A percentile compares a stretch with the other conserved stretches of the same genome.
phyloP scores from a whole-genome alignment of 306 rosid species.

The Vigna mungo region DNA sequence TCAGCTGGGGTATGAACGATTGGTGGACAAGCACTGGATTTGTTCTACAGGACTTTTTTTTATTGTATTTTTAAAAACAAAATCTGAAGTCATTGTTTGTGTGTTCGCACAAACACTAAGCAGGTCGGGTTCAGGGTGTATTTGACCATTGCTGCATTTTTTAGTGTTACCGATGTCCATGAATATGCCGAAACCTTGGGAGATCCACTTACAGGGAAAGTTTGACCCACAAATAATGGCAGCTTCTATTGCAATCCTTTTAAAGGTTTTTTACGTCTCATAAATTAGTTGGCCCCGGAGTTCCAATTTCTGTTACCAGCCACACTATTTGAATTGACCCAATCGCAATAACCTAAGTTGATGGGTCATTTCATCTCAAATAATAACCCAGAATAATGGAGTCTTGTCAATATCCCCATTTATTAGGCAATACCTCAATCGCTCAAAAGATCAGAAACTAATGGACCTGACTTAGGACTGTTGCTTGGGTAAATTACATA shows the following conservation, averaged over 20 bases:
- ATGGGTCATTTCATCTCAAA: constrained; percentile 58
- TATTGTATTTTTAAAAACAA: not conserved
- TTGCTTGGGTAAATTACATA: not conserved
- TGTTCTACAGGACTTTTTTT: not conserved
- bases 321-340: constrained; percentile 50
- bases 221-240: constrained; percentile 47
- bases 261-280: constrained; percentile 37
- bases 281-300: constrained; percentile 60
- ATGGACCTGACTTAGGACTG: constrained; percentile 37
- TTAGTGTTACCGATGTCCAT: not conserved
- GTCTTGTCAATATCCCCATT: constrained; percentile 69
- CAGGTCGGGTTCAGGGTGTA: constrained; percentile 31
- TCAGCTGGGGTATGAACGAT: constrained; percentile 3
- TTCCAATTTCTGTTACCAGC: constrained; percentile 54
- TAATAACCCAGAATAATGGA: constrained; percentile 52
- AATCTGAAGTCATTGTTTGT: constrained; percentile 10
- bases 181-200: not conserved
- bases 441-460: constrained; percentile 48
- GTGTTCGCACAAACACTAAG: constrained; percentile 19
- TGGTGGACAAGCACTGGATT: not conserved
- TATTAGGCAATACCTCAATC: constrained; percentile 45
- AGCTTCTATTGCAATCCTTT: constrained; percentile 26
- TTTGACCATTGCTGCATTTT: constrained; percentile 22
- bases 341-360: constrained; percentile 51
- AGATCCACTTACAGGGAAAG: not conserved